A percentile compares a stretch with the other conserved stretches of the same genome.
These are phyloP conservation scores for Tulasnella sp. DNA, from an alignment of 768 basidiomycete genomes.

Conservation along the genomic window DNA sequence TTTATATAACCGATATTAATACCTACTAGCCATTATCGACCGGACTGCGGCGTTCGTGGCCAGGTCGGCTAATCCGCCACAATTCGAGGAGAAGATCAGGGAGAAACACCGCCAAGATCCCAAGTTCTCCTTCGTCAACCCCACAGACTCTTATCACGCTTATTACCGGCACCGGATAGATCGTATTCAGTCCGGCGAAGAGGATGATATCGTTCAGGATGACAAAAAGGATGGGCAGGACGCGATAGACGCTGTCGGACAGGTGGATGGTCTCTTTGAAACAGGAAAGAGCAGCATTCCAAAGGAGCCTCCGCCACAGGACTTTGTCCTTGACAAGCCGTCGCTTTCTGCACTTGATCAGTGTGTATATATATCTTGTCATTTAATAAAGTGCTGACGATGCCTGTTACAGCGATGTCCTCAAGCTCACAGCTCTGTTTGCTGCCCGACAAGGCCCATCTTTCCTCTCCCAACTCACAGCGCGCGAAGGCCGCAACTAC, in stretches of 20 bases:
- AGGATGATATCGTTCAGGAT: slow-evolving; percentile 49
- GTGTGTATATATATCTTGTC: slow-evolving; percentile 41
- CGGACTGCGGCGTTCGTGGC: slow-evolving; percentile 87
- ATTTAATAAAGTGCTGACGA: neutral
- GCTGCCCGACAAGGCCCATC: slow-evolving; percentile 81
- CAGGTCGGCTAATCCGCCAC: slow-evolving; percentile 82
- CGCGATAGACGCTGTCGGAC: slow-evolving; percentile 24
- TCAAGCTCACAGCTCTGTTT: slow-evolving; percentile 93
- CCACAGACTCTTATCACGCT: slow-evolving; percentile 94
- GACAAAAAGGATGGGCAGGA: slow-evolving; percentile 38
- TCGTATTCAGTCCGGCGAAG: slow-evolving; percentile 59
- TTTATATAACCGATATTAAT: neutral
- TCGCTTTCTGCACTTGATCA: slow-evolving; percentile 81
- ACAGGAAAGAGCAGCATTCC: slow-evolving; percentile 30
- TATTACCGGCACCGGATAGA: slow-evolving; percentile 94
- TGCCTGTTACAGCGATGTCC: slow-evolving; percentile 58
- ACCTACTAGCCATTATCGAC: slow-evolving; percentile 73
- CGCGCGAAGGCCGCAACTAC: slow-evolving; percentile 86
- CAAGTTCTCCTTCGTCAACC: slow-evolving; percentile 97
- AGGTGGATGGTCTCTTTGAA: slow-evolving; percentile 2
- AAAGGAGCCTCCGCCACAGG: slow-evolving; percentile 54
- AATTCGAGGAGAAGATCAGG: slow-evolving; percentile 94
- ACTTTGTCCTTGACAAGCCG: slow-evolving; percentile 80
- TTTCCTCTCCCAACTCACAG: slow-evolving; percentile 77
- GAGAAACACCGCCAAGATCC: slow-evolving; percentile 94